Evolutionary conservation across 352 stramenopile species (phyloP), one percentile per base, ranked within the genome.

Genomic region (Poterioochromonas sp.): DNA sequence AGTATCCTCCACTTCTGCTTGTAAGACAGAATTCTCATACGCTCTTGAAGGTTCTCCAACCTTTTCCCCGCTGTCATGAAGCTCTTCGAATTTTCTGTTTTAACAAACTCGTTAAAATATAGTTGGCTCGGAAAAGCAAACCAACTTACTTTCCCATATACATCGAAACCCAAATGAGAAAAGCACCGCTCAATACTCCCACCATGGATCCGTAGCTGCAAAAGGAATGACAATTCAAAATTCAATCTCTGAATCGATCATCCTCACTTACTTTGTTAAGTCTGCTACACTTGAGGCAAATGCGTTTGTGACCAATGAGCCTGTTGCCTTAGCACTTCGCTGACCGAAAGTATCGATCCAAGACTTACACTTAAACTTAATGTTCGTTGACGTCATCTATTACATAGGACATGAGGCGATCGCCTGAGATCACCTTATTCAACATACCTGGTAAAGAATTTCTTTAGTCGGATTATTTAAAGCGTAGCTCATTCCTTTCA

Each of bases 381-480:
- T 87, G 32, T 80, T 84, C 26, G 82, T 84, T 73, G 83, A 89
- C 68, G 88, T 94, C 0, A 88, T 87, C 63, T 78, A 29, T 11
- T 70, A 32, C 71, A 62, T 37, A 74, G 73, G 11, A 54, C 32
- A 68, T 68, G 5, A 18, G 5, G 5, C 5, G 5, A 51, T 51
- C 18, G 5, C 18, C 5, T 51, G 5, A 20, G 5, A 51, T 20
- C 5, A 51, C 5, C n/a, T n/a, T 5, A 22, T 29, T 15, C 8
- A 11, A 71, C 18, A n/a, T 63, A 76, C 69, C 78, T 93, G 88
- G 80, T 93, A 94, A 0, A 93, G 80, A 44, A 93, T 92, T 83
- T 93, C 89, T 79, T 93, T 93, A 60, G 87, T 92, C 34, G 89
- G 89, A 80, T 93, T 93, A 81, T 93, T 93, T n/a, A 94, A 80